Evolutionary conservation across 768 basidiomycete species (phyloP), one percentile per base, ranked within the genome.

Genomic region (Saitozyma podzolica): DNA sequence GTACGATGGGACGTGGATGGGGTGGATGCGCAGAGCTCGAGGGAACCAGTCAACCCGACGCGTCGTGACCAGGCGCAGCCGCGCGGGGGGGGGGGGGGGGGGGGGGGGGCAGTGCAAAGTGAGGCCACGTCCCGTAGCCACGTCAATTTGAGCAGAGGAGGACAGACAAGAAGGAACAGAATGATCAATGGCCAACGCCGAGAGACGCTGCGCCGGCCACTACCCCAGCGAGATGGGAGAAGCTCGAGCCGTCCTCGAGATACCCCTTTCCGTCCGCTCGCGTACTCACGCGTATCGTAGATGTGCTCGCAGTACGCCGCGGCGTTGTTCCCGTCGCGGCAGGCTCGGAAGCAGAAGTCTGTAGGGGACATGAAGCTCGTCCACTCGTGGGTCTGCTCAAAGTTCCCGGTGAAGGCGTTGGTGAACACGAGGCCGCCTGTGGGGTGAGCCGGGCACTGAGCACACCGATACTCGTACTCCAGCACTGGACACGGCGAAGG

Each of bases 291-390:
- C 40, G 77, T 73, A 60, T 82, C 82, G 70, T 81, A 81, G 63
- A 82, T 78, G 66, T 83, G 82, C 58, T 82, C 65, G 72, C 82
- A 83, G 68, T 80, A 79, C 7, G 66, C 67, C 9, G 79, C 67
- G 9, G 82, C 81, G 53, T 80, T 74, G 9, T 67, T 67, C 43
- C 73, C 73, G 60, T 76, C 75, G 47, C 60, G 60, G 51, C 76
- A 77, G 19, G 72, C 75, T 67, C 75, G 53, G 64, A 78, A 61
- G 63, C 77, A 78, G 64, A 75, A 78, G 53, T 66, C 50, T 17
- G 62, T 60, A 48, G 58, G 10, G 51, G 54, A 59, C 58, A 73
- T 70, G 73, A 77, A 77, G 49, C 66, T 66, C n/a, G 77, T 78
- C 77, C 77, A 78, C 53, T 78, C 79, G 62, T 78, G 75, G 13